Evolutionary conservation across 1,284 basidiomycete genomes (phyloP), one percentile per base, ranked within the genome.

Genomic region (Ganoderma meredithae): DNA sequence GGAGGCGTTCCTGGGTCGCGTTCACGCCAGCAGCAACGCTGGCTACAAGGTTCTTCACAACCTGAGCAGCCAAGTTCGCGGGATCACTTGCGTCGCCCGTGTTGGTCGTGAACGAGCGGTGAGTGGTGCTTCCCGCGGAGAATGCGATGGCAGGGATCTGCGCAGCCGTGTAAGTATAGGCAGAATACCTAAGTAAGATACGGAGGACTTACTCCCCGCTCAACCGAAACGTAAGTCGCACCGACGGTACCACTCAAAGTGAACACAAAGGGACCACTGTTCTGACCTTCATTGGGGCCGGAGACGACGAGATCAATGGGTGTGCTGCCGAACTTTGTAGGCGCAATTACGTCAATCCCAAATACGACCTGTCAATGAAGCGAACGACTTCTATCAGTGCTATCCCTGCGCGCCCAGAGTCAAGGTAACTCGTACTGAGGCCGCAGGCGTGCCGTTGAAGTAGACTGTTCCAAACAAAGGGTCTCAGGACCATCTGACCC

Each of bases 231-330:
- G 65, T 77, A 77, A 2, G 77, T 72, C 4, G 76, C 77, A 22
- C 76, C 77, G 33, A 78, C 72, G 13, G 77, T 77, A n/a, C 77
- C 76, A 60, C 76, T 77, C 31, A 76, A 67, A 0, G 76, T 78
- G 53, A 70, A 78, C 60, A 75, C 39, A 67, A 76, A 77, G 1
- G 75, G 76, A 0, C 76, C 77, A 27, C 69, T 72, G 66, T 77
- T 77, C 9, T 66, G 68, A n/a, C 77, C 76, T 59, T 78, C 76
- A 56, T 78, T 78, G 1, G 77, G 77, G 25, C 77, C 76, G 33
- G 75, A 74, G 10, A 78, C 76, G 17, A 77, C 76, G 39, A 78
- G 63, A 63, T 78, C 76, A 33, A 78, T 68, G 39, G 72, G 71
- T 49, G 69, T 56, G 25, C 69, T 73, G 3, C 71, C 72, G 49